Base-by-base conservation (phyloP, 768 basidiomycete genomes). In the Leccinum incarnatum region DNA sequence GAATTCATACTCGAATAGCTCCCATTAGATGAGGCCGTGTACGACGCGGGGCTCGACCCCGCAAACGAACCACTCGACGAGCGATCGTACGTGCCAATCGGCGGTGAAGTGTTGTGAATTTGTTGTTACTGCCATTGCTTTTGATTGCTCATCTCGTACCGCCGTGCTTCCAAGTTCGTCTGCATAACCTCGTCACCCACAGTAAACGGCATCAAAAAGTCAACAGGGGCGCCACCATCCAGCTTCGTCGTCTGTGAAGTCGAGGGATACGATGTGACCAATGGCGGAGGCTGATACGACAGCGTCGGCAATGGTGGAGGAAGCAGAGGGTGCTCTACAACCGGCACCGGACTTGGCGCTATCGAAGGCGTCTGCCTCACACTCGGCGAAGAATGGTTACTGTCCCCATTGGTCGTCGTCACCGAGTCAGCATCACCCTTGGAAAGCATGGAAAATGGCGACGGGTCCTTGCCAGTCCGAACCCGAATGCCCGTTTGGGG, bases 401-500 rank as follows among this genome's bases (percentile, higher is more conserved):
- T 42, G 53, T 57, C 60, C 47, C n/a, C n/a, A 42, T 10, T n/a
- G 10, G 53, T 58, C 55, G n/a, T 8, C 15, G 63, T 53, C 7
- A 57, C 47, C 25, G 67, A 42, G 23, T 57, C 23, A 30, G 57
- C 42, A 42, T 5, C 42, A 36, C 2, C 59, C 48, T 25, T 53
- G 49, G 7, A 57, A 61, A 60, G 25, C 46, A 61, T 69, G 3
- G 45, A 54, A 32, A 69, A 62, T 23, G 68, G 65, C 14, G 71
- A 60, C 30, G 58, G 55, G 5, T 74, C 70, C 59, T 77, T 77
- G 47, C 73, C 75, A 29, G 75, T 67, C 14, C 82, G 76, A 11
- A 79, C 70, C 15, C 83, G 82, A 51, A 82, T 74, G 36, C 82
- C 81, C 10, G 79, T 68, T 23, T 76, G 58, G n/a, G 82, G 81